These are phyloP conservation scores for Bocquillonia castaneifolia DNA, from an alignment of 441 rosid species.

Conservation along the genomic window DNA sequence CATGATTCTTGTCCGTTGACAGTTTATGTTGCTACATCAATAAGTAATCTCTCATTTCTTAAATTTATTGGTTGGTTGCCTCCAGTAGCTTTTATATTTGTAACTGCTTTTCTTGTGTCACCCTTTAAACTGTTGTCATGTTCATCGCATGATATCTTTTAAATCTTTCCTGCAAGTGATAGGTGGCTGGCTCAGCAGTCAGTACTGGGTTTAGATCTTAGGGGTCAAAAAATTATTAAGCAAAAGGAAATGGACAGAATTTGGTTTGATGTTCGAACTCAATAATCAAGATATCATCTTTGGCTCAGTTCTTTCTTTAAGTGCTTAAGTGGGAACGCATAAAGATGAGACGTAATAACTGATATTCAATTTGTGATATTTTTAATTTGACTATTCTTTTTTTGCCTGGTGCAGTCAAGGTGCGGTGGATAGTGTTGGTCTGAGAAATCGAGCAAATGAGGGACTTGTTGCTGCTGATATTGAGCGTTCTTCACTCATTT, in stretches of 20 bases:
- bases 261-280: not conserved
- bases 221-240: not conserved
- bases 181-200: not conserved
- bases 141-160: no score
- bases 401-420: constrained; percentile 27
- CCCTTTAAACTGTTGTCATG: not conserved
- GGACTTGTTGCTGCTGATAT: constrained; percentile 38
- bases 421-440: constrained; percentile 24
- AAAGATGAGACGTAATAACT: not conserved
- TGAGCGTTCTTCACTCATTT: constrained; percentile 36
- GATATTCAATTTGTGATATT: not conserved
- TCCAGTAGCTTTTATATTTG: not conserved
- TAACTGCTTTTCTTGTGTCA: constrained; percentile 5
- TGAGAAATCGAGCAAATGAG: constrained; percentile 28
- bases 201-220: not conserved
- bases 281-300: constrained; percentile 4
- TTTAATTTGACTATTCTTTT: not conserved
- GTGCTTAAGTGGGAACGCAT: not conserved
- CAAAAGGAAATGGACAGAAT: not conserved
- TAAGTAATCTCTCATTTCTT: constrained; percentile 24
- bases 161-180: not conserved
- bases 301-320: not conserved
- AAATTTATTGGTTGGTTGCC: constrained; percentile 9
- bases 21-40: constrained; percentile 34
- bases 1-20: constrained; percentile 44